These are phyloP conservation scores for Tylopilus intermedius DNA, from an alignment of 768 basidiomycete species.

Conservation along the genomic window DNA sequence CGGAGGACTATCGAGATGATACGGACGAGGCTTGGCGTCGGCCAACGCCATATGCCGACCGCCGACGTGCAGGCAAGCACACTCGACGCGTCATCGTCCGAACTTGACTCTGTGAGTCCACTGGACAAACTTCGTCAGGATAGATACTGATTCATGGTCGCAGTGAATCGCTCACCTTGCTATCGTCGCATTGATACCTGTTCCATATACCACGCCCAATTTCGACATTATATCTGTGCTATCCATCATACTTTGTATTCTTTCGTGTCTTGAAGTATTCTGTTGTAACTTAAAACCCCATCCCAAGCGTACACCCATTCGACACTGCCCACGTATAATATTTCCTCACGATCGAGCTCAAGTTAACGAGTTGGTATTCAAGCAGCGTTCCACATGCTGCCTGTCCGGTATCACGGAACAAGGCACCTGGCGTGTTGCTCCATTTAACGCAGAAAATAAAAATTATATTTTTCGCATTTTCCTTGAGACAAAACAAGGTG, in stretches of 20 bases:
- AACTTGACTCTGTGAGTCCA: slow-evolving; percentile 14
- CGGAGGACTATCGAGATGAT: slow-evolving; percentile 53
- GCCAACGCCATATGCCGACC: slow-evolving; percentile 70
- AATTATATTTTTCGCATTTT: slow-evolving; percentile 1
- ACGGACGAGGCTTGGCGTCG: slow-evolving; percentile 67
- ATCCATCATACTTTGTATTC: slow-evolving; percentile 23
- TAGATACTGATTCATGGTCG: background rate
- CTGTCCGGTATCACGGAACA: slow-evolving; percentile 5
- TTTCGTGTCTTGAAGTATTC: slow-evolving; percentile 10
- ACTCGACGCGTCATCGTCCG: slow-evolving; percentile 68
- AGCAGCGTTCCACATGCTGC: slow-evolving; percentile 12
- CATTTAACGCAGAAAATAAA: background rate
- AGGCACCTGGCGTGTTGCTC: slow-evolving; percentile 11
- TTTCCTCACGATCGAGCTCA: slow-evolving; percentile 6
- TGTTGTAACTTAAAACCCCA: slow-evolving; percentile 4
- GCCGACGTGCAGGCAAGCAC: slow-evolving; percentile 75
- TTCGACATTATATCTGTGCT: slow-evolving; percentile 19
- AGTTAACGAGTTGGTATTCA: background rate
- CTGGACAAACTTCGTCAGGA: background rate
- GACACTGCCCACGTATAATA: slow-evolving; percentile 14
- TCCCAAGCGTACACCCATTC: background rate
- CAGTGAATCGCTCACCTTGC: slow-evolving; percentile 2
- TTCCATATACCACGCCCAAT: slow-evolving; percentile 19
- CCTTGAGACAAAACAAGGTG: slow-evolving; percentile 5
- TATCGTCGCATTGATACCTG: slow-evolving; percentile 20